Evolutionary conservation across 2,329 filamentous ascomycete genomes (phyloP), one percentile per base, ranked within the genome.

Genomic region (Ceratocystis colombiana): DNA sequence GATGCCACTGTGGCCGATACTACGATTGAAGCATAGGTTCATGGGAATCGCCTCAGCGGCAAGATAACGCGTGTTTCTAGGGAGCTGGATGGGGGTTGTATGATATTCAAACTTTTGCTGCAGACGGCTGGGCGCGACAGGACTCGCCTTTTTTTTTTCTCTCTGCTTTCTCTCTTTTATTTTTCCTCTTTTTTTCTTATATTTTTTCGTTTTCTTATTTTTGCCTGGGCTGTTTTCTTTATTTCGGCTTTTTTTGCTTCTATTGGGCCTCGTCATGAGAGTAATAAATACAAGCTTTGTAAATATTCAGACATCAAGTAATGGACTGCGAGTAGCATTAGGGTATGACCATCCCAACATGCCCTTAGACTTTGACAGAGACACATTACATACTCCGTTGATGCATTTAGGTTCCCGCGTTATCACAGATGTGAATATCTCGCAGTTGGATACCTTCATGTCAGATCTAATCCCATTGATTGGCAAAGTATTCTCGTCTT

Each of bases 1-100:
- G 70, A 70, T 68, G 69, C 70, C 15, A 70, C 68, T 2, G 70
- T 69, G 45, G 70, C 71, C 17, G 71, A 66, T 62, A 62, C 63
- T 8, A 63, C 57, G 17, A 65, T 68, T 25, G 67, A 68, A n/a
- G 67, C 59, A 20, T 68, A 68, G 8, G 20, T 25, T 12, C n/a
- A 22, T 25, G 20, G 53, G 1, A 12, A 7, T 25, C n/a, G 8
- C 12, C 33, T 17, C 10, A 45, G 28, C 12, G 15, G 20, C 55
- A 41, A 5, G 28, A 61, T 45, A 61, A 7, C 41, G 28, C 7
- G 5, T 30, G 25, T 30, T 37, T 64, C 8, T 20, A 28, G 17
- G 46, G 12, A 28, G 22, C n/a, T 66, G 46, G 25, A 33, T 37
- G 8, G n/a, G 30, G 64, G 62, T 46, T 65, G 65, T 67, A 66